A percentile compares a stretch with the other conserved stretches of the same genome.
phyloP scores from a whole-genome alignment of 805 yeast species.

The Pichia californica region DNA sequence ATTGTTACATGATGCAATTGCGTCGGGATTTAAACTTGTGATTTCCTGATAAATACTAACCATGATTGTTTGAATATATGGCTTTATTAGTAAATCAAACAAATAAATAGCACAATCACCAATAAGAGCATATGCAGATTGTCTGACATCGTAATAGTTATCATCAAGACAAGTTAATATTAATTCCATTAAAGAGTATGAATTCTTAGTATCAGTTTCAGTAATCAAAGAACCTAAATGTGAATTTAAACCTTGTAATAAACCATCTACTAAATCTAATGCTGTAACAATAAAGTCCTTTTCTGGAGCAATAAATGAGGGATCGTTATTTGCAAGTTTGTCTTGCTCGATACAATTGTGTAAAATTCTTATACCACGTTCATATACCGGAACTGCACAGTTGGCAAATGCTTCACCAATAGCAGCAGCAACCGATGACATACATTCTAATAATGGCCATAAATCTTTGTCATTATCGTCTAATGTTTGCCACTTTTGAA shows the following conservation, averaged over 20 bases:
- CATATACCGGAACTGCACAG: conserved; percentile 80
- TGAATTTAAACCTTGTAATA: conserved; percentile 78
- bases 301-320: conserved; percentile 70
- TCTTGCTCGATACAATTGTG: conserved; percentile 62
- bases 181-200: conserved; percentile 46
- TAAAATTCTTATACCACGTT: conserved; percentile 67
- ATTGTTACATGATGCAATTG: conserved; percentile 70
- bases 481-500: conserved; percentile 71
- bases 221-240: conserved; percentile 51
- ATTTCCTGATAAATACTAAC: conserved; percentile 67
- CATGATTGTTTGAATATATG: conserved; percentile 46
- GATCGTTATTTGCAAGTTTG: conserved; percentile 56
- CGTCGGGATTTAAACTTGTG: conserved; percentile 37
- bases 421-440: conserved; percentile 86
- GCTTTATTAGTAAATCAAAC: conserved; percentile 38
- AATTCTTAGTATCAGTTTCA: conserved; percentile 17
- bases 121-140: conserved; percentile 79
- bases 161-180: conserved; percentile 69
- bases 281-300: conserved; percentile 87
- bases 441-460: conserved; percentile 90
- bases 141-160: conserved; percentile 81
- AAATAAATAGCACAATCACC: conserved; percentile 80
- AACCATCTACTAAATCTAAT: conserved; percentile 84
- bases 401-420: conserved; percentile 82
- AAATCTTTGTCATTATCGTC: conserved; percentile 75